Conservation (phyloP, 805 yeast genomes). For the Barnettozyma botsteinii region DNA sequence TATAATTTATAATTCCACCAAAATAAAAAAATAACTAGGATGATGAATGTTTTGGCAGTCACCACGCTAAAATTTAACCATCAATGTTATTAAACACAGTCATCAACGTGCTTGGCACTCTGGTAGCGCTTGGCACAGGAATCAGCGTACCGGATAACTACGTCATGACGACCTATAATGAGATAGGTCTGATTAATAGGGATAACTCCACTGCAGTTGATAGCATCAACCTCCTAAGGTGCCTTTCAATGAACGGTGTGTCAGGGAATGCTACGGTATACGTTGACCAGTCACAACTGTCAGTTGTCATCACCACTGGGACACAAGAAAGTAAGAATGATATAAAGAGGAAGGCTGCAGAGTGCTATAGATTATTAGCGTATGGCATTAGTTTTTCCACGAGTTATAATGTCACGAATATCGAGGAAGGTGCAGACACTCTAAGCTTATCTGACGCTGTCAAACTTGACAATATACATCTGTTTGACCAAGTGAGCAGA, state of each 20-base stretch:
- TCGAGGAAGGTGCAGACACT: background rate
- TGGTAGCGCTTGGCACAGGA: background rate
- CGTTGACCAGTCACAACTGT: background rate
- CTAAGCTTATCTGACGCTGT: background rate
- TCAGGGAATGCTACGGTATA: background rate
- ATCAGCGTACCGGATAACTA: background rate
- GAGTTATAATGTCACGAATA: background rate
- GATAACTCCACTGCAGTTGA: conserved; percentile 1
- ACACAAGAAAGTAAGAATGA: background rate
- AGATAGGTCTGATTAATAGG: background rate
- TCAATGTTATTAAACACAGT: background rate
- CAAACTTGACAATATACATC: background rate
- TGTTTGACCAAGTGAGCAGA: background rate
- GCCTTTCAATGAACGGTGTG: background rate
- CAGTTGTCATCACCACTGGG: background rate
- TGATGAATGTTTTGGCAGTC: too few relatives aligned
- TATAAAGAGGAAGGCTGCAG: background rate
- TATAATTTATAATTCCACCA: too few relatives aligned
- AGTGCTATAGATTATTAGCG: background rate
- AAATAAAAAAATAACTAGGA: too few relatives aligned
- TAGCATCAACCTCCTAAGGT: conserved; percentile 1
- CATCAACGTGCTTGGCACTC: background rate
- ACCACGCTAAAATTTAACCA: background rate
- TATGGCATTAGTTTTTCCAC: background rate
- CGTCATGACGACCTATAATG: background rate